phyloP scores from a whole-genome alignment of 2,329 filamentous ascomycete genomes.

The Aspergillus oerlinghausenensis region DNA sequence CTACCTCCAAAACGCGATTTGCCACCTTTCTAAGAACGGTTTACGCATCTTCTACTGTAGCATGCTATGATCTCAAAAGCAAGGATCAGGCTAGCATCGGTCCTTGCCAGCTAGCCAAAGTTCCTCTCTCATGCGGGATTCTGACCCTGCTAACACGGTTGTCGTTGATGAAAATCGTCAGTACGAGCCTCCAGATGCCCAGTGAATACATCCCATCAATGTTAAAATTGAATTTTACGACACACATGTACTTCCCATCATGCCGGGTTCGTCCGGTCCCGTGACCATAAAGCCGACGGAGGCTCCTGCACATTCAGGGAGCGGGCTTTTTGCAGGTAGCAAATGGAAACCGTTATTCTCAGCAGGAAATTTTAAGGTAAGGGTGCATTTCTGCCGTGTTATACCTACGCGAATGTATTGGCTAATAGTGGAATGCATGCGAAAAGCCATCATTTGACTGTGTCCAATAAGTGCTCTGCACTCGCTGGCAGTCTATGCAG shows the following conservation, averaged over 20 bases:
- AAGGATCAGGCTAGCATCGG: conserved; percentile 22
- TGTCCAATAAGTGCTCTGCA: conserved; percentile 22
- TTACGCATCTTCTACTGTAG: conserved; percentile 18
- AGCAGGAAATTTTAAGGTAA: conserved; percentile 22
- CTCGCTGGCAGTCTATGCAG: conserved; percentile 24
- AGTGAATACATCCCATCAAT: conserved; percentile 19
- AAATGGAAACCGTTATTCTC: conserved; percentile 27
- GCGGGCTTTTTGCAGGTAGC: conserved; percentile 23
- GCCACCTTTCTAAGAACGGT: conserved; percentile 23
- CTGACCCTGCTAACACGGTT: background rate
- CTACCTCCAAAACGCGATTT: conserved; percentile 23
- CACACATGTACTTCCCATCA: conserved; percentile 34
- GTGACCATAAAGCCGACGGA: conserved; percentile 35
- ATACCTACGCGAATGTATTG: conserved; percentile 21
- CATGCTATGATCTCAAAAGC: conserved; percentile 19
- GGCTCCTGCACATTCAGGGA: conserved; percentile 30
- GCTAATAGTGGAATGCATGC: conserved; percentile 15
- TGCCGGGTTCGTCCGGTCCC: conserved; percentile 35
- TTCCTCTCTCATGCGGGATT: conserved; percentile 4
- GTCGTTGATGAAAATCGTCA: background rate
- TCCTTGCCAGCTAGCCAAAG: conserved; percentile 21
- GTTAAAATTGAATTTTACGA: conserved; percentile 38
- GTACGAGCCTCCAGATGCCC: background rate
- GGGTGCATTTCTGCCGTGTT: conserved; percentile 17
- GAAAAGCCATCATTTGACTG: conserved; percentile 19